These are phyloP conservation scores for Pilatotrama ljubarskyi DNA, from an alignment of 768 basidiomycete species.

Conservation along the genomic window DNA sequence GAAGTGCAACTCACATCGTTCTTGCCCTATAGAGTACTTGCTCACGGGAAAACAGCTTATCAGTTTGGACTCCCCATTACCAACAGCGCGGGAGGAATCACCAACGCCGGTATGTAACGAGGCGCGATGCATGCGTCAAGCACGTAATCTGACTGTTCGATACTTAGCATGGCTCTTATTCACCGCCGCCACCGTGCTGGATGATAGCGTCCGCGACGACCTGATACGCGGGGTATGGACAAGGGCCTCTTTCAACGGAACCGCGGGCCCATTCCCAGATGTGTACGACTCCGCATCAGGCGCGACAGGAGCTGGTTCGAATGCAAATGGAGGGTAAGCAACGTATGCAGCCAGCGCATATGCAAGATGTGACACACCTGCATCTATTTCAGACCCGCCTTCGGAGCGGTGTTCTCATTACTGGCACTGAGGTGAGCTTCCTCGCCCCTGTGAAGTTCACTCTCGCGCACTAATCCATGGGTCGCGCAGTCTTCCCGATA, in stretches of 20 bases:
- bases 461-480: not conserved
- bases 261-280: constrained; percentile 5
- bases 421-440: constrained; percentile 17
- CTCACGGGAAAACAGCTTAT: not conserved
- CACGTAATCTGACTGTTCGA: no score
- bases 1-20: no score
- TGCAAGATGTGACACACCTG: not conserved
- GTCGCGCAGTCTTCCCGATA: constrained; percentile 1
- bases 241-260: constrained; percentile 6
- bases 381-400: constrained; percentile 4
- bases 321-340: constrained; percentile 9
- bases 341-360: no score
- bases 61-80: constrained; percentile 8
- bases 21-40: not conserved
- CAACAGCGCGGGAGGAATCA: not conserved
- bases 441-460: not conserved
- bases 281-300: constrained; percentile 2
- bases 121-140: no score
- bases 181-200: constrained; percentile 16
- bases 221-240: constrained; percentile 6
- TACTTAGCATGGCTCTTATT: constrained; percentile 18
- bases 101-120: not conserved
- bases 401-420: constrained; percentile 17
- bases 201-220: constrained; percentile 10
- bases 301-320: not conserved